These are phyloP conservation scores for Isatis lusitanica DNA, from an alignment of 441 rosid genomes.

Conservation along the genomic window DNA sequence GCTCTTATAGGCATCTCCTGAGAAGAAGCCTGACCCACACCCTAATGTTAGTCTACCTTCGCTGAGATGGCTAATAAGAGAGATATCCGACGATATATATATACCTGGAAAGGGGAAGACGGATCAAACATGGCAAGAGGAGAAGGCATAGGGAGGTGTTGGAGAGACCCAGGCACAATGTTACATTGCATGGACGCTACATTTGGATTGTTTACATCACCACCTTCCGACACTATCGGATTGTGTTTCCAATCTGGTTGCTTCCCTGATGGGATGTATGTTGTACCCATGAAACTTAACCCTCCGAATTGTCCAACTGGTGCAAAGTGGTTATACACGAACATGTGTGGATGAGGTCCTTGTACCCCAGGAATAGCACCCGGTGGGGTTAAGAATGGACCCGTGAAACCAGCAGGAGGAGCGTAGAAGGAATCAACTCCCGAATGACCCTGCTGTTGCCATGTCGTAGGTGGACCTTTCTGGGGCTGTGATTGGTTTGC, in stretches of 20 bases:
- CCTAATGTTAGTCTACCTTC: too few species aligned
- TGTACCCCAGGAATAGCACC: constrained; percentile 90
- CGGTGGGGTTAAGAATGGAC: constrained; percentile 84
- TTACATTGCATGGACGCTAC: constrained; percentile 61
- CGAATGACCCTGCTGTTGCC: constrained; percentile 82
- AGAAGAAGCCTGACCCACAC: constrained; percentile 60
- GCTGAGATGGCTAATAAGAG: constrained; percentile 2
- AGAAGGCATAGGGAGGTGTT: constrained; percentile 84
- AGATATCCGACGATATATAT: not conserved
- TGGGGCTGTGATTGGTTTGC: constrained; percentile 71
- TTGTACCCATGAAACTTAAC: constrained; percentile 93
- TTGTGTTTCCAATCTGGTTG: constrained; percentile 97
- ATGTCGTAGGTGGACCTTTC: constrained; percentile 72
- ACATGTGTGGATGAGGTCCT: constrained; percentile 87
- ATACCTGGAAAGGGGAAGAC: constrained; percentile 86
- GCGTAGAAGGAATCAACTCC: constrained; percentile 95
- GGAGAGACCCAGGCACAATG: constrained; percentile 67
- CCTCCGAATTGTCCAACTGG: constrained; percentile 99
- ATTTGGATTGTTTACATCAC: constrained; percentile 61
- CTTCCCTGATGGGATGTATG: constrained; percentile 93
- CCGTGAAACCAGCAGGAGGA: constrained; percentile 81
- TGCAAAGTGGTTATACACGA: constrained; percentile 95
- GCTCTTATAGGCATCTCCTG: constrained; percentile 75
- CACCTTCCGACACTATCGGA: constrained; percentile 63
- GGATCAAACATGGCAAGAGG: constrained; percentile 89